Evolutionary conservation across 1,139 yeast species (phyloP).

Genomic region (Candida sojae): DNA sequence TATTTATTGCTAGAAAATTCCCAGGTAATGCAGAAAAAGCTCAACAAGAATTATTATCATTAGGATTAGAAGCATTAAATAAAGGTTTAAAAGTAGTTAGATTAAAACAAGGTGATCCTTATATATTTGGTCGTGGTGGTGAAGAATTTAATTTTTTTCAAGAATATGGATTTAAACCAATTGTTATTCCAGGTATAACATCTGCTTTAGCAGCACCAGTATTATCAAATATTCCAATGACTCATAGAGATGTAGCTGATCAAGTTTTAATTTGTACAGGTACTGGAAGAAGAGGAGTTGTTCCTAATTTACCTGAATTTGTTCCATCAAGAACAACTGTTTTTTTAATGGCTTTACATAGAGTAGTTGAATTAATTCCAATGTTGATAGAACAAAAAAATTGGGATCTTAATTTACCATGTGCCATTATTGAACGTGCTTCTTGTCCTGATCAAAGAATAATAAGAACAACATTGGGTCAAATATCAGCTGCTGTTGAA

Average conservation of each 20-base stretch:
- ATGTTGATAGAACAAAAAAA: conserved; percentile 51
- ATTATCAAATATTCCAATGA: conserved; percentile 83
- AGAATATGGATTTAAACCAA: conserved; percentile 66
- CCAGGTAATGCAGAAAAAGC: conserved; percentile 98
- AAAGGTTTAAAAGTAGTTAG: conserved; percentile 81
- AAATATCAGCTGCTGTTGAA: conserved; percentile 72
- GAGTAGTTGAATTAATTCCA: conserved; percentile 69
- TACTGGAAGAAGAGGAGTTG: conserved; percentile 84
- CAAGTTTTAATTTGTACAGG: conserved; percentile 94
- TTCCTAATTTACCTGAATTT: conserved; percentile 79
- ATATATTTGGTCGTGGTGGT: conserved; percentile 95
- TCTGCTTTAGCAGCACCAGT: conserved; percentile 91
- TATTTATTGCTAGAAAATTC: conserved; percentile 88
- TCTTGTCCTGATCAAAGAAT: conserved; percentile 92
- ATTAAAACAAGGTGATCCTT: conserved; percentile 96
- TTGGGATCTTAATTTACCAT: conserved; percentile 78
- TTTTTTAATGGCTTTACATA: conserved; percentile 87
- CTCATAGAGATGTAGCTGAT: conserved; percentile 91
- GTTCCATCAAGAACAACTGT: conserved; percentile 76
- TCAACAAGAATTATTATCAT: conserved; percentile 74
- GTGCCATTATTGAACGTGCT: conserved; percentile 87
- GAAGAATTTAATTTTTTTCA: conserved; percentile 79
- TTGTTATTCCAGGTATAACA: conserved; percentile 84
- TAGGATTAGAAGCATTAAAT: conserved; percentile 66
- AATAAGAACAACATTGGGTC: conserved; percentile 67